phyloP scores from a whole-genome alignment of 2,329 filamentous ascomycete species.

The Teratosphaeria destructans region DNA sequence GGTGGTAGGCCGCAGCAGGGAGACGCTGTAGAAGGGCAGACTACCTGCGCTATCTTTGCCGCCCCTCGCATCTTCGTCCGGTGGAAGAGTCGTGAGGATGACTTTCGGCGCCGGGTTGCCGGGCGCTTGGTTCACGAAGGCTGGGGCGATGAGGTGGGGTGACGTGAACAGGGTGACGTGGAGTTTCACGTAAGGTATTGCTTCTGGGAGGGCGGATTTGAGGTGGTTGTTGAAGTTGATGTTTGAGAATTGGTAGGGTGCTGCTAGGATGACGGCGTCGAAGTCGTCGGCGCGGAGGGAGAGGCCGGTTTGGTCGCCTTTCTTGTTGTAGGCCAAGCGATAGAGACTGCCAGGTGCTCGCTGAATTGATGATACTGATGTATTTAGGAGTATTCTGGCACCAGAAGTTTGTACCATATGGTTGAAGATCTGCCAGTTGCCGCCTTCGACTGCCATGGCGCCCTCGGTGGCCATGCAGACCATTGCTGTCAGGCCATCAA shows the following conservation, averaged over 20 bases:
- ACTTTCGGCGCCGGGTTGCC: slow-evolving; percentile 55
- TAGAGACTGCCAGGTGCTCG: background rate
- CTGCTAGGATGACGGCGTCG: slow-evolving; percentile 64
- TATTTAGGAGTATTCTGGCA: slow-evolving; percentile 54
- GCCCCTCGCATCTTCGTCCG: slow-evolving; percentile 40
- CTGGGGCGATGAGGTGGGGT: slow-evolving; percentile 57
- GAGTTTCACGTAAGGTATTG: slow-evolving; percentile 74
- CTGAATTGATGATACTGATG: slow-evolving; percentile 41
- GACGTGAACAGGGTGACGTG: slow-evolving; percentile 87
- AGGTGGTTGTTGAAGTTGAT: slow-evolving; percentile 44
- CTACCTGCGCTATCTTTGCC: slow-evolving; percentile 54
- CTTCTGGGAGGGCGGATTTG: slow-evolving; percentile 49
- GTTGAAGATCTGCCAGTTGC: slow-evolving; percentile 94
- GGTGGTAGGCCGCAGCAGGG: slow-evolving; percentile 53
- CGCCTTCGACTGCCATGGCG: slow-evolving; percentile 66
- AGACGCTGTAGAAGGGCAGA: slow-evolving; percentile 77
- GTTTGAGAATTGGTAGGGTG: slow-evolving; percentile 69
- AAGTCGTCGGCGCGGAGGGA: slow-evolving; percentile 14
- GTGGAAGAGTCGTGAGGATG: slow-evolving; percentile 71
- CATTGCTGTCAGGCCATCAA: slow-evolving; percentile 85
- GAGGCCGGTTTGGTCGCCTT: background rate
- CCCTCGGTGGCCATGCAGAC: slow-evolving; percentile 84
- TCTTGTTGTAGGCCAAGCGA: background rate
- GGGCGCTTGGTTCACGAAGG: slow-evolving; percentile 58
- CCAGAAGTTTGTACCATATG: slow-evolving; percentile 59